Base-by-base conservation (phyloP, 805 yeast genomes). In the Candida peoriensis region DNA sequence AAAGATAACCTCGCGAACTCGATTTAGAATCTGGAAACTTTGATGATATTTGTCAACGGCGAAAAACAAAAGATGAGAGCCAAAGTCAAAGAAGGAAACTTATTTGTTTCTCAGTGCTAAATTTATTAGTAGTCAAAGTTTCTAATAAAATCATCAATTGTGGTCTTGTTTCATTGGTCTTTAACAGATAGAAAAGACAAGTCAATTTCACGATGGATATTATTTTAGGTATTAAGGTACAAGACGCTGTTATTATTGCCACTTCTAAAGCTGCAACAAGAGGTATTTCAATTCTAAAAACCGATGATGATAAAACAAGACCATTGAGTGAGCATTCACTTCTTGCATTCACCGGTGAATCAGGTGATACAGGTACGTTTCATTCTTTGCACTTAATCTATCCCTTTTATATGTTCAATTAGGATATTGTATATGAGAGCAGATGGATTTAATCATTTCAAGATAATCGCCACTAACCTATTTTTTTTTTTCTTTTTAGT, bases 181-280 rank as follows among this genome's bases (percentile, higher is more conserved):
- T n/a, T n/a, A n/a, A n/a, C n/a, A n/a, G n/a, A n/a, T n/a, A n/a
- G n/a, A n/a, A n/a, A n/a, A n/a, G n/a, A n/a, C n/a, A n/a, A n/a
- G n/a, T n/a, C n/a, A n/a, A n/a, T n/a, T n/a, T n/a, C n/a, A 29
- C 20, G 31, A 93, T 93, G 97, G 98, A 90, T 68, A 79, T 90
- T 52, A 67, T 90, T 37, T 68, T 90, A 50, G 97, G 97, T 38
- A 81, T 90, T 50, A 81, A 74, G 53, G 82, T 88, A 22, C 66
- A 76, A 51, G 94, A 87, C 53, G 72, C 78, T 42, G 95, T 90
- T 29, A 71, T 93, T 41, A 63, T 90, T 38, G 96, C 96, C 54
- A 85, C 97, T n/a, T 88, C 97, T 9, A 86, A 82, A 58, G 96
- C 97, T 5, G 85, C 81, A 38, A 85, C 95, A 8, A 75, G 98